phyloP scores from a whole-genome alignment of 768 basidiomycete genomes.

The Boletus pseudopeckii region DNA sequence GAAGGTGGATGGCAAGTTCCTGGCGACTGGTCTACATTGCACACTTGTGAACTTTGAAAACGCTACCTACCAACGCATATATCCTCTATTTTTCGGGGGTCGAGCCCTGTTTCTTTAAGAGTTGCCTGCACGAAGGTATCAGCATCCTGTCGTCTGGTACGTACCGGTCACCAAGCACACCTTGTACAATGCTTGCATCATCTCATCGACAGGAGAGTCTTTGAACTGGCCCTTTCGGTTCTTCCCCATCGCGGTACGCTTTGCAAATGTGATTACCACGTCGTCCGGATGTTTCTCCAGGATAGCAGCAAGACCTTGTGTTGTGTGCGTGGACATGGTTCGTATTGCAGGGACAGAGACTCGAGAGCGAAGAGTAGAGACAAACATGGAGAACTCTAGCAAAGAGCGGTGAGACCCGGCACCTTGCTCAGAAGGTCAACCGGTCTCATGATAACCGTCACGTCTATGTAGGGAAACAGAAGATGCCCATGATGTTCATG shows the following conservation, averaged over 20 bases:
- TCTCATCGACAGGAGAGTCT: conserved; percentile 82
- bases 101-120: conserved; percentile 59
- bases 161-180: conserved; percentile 34
- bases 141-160: background rate
- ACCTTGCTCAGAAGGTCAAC: background rate
- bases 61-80: conserved; percentile 70
- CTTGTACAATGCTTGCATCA: conserved; percentile 79
- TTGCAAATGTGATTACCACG: conserved; percentile 87
- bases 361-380: conserved; percentile 11
- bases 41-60: background rate
- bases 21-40: conserved; percentile 24
- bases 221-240: conserved; percentile 93
- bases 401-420: conserved; percentile 3
- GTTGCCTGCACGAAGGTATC: conserved; percentile 47
- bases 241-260: conserved; percentile 83
- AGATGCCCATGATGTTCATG: background rate
- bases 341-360: conserved; percentile 15
- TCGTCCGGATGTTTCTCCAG: conserved; percentile 75
- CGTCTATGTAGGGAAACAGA: background rate
- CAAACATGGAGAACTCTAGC: conserved; percentile 18
- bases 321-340: conserved; percentile 34
- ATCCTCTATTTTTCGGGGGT: conserved; percentile 73
- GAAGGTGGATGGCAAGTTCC: conserved; percentile 84
- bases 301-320: conserved; percentile 46
- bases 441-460: conserved; percentile 5